These are phyloP conservation scores for Pleochaeta shiraiana DNA, from an alignment of 2,329 filamentous ascomycete genomes.

Conservation along the genomic window DNA sequence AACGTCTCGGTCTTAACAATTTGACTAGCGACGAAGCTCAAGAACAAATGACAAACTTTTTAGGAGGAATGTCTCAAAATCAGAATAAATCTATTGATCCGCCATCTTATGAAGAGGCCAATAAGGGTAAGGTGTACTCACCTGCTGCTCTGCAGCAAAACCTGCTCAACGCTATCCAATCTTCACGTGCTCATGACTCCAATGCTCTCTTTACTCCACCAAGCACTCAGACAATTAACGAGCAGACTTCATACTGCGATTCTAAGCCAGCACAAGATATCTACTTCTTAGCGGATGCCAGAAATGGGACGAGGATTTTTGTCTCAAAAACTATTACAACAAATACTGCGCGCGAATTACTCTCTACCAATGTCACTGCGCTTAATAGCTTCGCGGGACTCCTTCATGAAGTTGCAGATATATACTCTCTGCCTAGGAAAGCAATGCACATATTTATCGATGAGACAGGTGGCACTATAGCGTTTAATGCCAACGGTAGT, in stretches of 20 bases:
- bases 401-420: slow-evolving; percentile 42
- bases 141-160: slow-evolving; percentile 43
- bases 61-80: slow-evolving; percentile 15
- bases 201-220: slow-evolving; percentile 51
- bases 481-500: slow-evolving; percentile 72
- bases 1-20: slow-evolving; percentile 43
- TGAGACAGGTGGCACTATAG: slow-evolving; percentile 56
- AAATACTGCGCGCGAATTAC: slow-evolving; percentile 23
- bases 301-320: slow-evolving; percentile 54
- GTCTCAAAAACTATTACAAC: slow-evolving; percentile 32
- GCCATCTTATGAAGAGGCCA: slow-evolving; percentile 13
- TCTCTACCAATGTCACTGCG: slow-evolving; percentile 34
- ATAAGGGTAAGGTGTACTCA: slow-evolving; percentile 29
- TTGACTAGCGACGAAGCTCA: slow-evolving; percentile 20
- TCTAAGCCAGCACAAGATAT: slow-evolving; percentile 52
- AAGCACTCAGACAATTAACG: slow-evolving; percentile 49
- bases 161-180: slow-evolving; percentile 55
- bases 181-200: slow-evolving; percentile 57
- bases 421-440: slow-evolving; percentile 48
- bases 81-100: slow-evolving; percentile 9
- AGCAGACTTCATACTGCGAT: slow-evolving; percentile 76
- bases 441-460: slow-evolving; percentile 80
- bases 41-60: slow-evolving; percentile 24
- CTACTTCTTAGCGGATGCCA: slow-evolving; percentile 43
- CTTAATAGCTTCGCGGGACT: slow-evolving; percentile 50